Base-by-base conservation (phyloP, 2,329 filamentous ascomycete genomes). In the Ophiostoma triangulosporum region DNA sequence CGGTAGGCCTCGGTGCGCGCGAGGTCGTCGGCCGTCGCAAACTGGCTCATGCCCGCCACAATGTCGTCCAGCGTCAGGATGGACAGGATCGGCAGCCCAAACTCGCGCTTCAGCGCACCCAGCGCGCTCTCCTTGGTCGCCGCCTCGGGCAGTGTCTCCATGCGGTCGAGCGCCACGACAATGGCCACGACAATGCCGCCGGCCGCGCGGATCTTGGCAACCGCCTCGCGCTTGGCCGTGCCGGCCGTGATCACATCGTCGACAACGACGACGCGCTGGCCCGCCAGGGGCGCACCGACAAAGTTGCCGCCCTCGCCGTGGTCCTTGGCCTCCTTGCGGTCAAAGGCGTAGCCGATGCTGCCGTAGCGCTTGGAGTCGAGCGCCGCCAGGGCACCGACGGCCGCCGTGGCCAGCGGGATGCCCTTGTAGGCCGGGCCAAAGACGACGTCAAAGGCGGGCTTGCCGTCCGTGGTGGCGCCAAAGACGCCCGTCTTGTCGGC, bases 391-490 rank as follows among this genome's bases (percentile, higher is more conserved):
- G 68, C 69, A 6, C 69, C 66, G 64, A 69, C 71, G 45, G 70
- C 84, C 3, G 86, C 78, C 15, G 85, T 83, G 45, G 86, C 86
- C n/a, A 97, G 79, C 1, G 90, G 88, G 59, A 97, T 95, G 45
- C 93, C 93, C 73, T 97, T 98, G 76, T 97, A 98, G 9, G 93
- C 91, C 3, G 93, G 91, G 15, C 80, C 90, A 68, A 97, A 97
- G 64, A 97, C 75, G 62, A 97, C 78, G 66, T 97, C 91, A 67
- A 94, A 84, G 8, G 56, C 46, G 3, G 59, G 56, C 48, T 36
- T 48, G 48, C 32, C 27, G 27, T 36, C 27, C 20, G 24, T 5
- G 3, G 15, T 22, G 6, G 20, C 26, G 8, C 51, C 52, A 7
- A 58, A 48, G 6, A 52, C 46, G 14, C 58, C 58, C 1, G 49